These are phyloP conservation scores for Albugo laibachii DNA, from an alignment of 352 stramenopile genomes.

Conservation along the genomic window DNA sequence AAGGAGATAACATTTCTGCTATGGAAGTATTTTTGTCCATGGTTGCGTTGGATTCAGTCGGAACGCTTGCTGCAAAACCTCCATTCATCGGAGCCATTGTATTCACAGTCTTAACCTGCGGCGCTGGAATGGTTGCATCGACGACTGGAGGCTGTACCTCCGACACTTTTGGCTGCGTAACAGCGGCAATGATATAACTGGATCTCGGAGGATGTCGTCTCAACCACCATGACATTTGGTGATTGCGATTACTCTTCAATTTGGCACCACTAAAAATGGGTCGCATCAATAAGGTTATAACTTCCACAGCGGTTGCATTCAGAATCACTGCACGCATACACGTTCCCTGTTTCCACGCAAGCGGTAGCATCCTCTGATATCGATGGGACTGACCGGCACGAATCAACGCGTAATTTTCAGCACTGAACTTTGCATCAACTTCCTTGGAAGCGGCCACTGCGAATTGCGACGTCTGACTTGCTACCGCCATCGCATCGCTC, in stretches of 20 bases:
- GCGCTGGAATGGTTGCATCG: not conserved
- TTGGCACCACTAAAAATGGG: slow-evolving; percentile 27
- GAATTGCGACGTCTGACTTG: slow-evolving; percentile 10
- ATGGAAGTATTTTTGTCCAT: no score
- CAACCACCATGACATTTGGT: slow-evolving; percentile 29
- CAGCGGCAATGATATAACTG: slow-evolving; percentile 5
- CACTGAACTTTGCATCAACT: slow-evolving; percentile 17
- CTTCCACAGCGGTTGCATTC: slow-evolving; percentile 15
- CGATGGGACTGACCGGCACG: slow-evolving; percentile 4
- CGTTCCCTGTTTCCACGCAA: slow-evolving; percentile 21
- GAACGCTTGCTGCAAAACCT: no score
- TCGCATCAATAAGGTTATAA: slow-evolving; percentile 23
- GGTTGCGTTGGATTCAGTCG: no score
- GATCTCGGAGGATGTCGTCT: slow-evolving; percentile 19
- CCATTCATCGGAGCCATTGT: no score
- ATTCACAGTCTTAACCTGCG: no score
- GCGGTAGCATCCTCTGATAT: slow-evolving; percentile 20
- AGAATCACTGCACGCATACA: slow-evolving; percentile 19
- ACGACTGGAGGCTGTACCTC: not conserved
- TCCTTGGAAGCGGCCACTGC: slow-evolving; percentile 15
- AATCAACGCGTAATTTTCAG: slow-evolving; percentile 15
- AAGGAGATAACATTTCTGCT: no score
- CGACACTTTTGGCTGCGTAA: not conserved
- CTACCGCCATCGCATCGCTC: slow-evolving; percentile 1
- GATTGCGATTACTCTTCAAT: slow-evolving; percentile 17